Conservation (phyloP, 108 stramenopile genomes). For the Schizochytrium sp. region DNA sequence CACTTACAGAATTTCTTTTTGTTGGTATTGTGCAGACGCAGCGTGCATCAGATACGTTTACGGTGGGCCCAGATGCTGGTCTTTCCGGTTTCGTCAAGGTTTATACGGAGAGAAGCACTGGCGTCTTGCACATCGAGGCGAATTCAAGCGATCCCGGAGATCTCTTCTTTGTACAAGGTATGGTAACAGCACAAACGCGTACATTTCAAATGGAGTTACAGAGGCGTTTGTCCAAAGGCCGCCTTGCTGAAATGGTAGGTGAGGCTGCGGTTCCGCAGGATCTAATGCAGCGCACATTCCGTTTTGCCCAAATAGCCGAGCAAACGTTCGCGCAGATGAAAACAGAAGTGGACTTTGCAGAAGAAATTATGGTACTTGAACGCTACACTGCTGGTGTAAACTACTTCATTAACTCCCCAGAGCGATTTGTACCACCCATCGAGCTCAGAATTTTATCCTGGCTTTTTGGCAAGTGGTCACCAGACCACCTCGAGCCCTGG, state of each 20-base stretch:
- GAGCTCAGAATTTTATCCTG: slow-evolving; percentile 45
- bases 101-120: neutral
- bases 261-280: neutral
- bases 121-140: neutral
- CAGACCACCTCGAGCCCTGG: slow-evolving; percentile 43
- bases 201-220: slow-evolving; percentile 61
- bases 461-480: neutral
- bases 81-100: slow-evolving; percentile 1
- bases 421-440: neutral
- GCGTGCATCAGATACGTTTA: neutral
- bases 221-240: neutral
- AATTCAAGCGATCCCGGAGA: neutral
- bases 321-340: neutral
- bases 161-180: slow-evolving; percentile 43
- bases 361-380: neutral
- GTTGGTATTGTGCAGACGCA: neutral
- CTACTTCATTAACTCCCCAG: neutral
- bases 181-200: slow-evolving; percentile 20
- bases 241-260: slow-evolving; percentile 29
- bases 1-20: neutral
- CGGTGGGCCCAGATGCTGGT: neutral
- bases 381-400: slow-evolving; percentile 45
- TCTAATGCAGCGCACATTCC: slow-evolving; percentile 38
- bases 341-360: neutral
- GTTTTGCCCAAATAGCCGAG: neutral